Conservation (phyloP, 805 yeast genomes). For the Nakazawaea pomicola region DNA sequence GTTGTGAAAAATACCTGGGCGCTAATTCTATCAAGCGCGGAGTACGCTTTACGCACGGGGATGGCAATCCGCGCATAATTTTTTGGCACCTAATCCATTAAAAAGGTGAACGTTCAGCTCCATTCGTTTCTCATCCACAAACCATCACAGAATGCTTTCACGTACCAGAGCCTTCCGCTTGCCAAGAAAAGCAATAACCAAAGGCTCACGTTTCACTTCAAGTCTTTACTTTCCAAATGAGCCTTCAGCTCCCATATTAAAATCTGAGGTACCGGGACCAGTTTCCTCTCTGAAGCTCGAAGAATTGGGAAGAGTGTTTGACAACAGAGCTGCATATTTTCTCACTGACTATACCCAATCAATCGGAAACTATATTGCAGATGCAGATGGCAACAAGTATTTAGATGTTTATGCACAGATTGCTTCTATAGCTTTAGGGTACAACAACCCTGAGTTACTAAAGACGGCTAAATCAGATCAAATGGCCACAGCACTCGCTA, state of each 20-base stretch:
- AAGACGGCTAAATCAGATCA: conserved; percentile 53
- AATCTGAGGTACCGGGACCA: conserved; percentile 38
- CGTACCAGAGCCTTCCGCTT: too few relatives aligned
- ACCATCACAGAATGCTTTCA: too few relatives aligned
- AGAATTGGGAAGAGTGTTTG: conserved; percentile 44
- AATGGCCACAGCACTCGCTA: conserved; percentile 61
- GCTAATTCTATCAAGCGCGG: neutral
- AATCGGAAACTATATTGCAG: conserved; percentile 58
- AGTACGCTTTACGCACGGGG: conserved; percentile 1
- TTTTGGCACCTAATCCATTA: too few relatives aligned
- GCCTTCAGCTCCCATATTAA: neutral
- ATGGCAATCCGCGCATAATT: neutral
- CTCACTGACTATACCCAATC: conserved; percentile 62
- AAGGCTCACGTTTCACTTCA: neutral
- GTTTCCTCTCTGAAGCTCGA: conserved; percentile 30
- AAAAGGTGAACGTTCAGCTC: neutral
- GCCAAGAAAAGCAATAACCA: too few relatives aligned
- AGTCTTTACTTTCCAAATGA: neutral
- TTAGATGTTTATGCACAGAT: conserved; percentile 68
- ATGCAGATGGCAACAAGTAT: conserved; percentile 56
- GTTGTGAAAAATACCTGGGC: too few relatives aligned
- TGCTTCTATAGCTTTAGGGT: conserved; percentile 66
- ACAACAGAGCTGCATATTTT: conserved; percentile 58
- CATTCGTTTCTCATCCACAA: neutral
- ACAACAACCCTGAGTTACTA: conserved; percentile 61